Evolutionary conservation across 106 monocot genomes (phyloP).

Genomic region (Dioscorea alata): DNA sequence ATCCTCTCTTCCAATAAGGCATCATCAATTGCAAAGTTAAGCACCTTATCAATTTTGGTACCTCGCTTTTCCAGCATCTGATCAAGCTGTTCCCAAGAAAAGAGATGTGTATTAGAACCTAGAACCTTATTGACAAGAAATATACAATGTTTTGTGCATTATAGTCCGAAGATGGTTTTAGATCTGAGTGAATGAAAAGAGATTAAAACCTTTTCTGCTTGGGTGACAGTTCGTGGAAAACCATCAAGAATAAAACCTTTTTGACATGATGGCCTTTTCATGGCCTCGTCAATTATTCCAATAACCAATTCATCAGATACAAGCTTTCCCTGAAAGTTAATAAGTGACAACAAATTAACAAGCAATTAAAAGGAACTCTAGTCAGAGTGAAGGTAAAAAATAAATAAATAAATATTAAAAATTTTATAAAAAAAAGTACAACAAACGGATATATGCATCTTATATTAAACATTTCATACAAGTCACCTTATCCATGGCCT

Average conservation of each 20-base stretch:
- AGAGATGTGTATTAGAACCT: not conserved
- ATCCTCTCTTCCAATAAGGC: conserved; percentile 91
- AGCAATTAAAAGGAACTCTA: not conserved
- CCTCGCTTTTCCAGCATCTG: conserved; percentile 82
- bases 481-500: conserved; percentile 87
- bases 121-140: not conserved
- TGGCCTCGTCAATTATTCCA: conserved; percentile 96
- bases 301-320: conserved; percentile 98
- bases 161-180: not conserved
- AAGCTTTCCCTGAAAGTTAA: conserved; percentile 71
- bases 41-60: conserved; percentile 86
- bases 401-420: no score
- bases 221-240: conserved; percentile 90
- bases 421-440: not conserved
- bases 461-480: not conserved
- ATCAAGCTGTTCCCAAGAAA: conserved; percentile 70
- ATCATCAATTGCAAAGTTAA: conserved; percentile 97
- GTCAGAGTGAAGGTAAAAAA: no score
- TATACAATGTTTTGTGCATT: not conserved
- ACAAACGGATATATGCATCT: not conserved
- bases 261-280: conserved; percentile 90
- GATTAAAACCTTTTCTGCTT: conserved; percentile 81
- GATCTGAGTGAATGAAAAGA: not conserved
- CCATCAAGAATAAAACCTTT: conserved; percentile 99
- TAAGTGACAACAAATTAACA: not conserved